Evolutionary conservation across 2,329 filamentous ascomycete genomes (phyloP).

Genomic region (Exophiala aquamarina): DNA sequence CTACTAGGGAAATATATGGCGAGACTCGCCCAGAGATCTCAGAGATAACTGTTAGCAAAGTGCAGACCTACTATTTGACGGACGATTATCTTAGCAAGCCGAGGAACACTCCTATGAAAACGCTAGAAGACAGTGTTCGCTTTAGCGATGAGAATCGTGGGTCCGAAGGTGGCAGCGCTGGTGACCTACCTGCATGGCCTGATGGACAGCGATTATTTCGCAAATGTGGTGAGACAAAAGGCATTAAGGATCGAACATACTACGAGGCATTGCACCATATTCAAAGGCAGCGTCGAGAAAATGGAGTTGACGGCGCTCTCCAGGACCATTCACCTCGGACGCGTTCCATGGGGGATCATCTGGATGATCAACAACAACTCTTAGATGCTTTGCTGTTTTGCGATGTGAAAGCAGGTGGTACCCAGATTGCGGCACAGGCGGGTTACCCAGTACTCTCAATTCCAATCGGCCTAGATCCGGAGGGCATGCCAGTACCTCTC

Average conservation of each 20-base stretch:
- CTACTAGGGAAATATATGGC: constrained; percentile 21
- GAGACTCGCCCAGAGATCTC: constrained; percentile 20
- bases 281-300: constrained; percentile 28
- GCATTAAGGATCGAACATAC: constrained; percentile 29
- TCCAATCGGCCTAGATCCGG: constrained; percentile 32
- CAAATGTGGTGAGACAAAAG: constrained; percentile 20
- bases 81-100: constrained; percentile 22
- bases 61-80: constrained; percentile 27
- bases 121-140: constrained; percentile 24
- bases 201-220: constrained; percentile 28
- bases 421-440: constrained; percentile 36
- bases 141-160: constrained; percentile 25
- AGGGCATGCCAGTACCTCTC: constrained; percentile 28
- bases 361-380: constrained; percentile 6
- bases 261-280: constrained; percentile 30
- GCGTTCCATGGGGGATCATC: background rate
- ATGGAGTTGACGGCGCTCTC: constrained; percentile 34
- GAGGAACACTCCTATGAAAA: constrained; percentile 23
- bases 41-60: constrained; percentile 23
- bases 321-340: background rate
- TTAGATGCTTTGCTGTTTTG: constrained; percentile 33
- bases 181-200: constrained; percentile 30
- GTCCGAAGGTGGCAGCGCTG: constrained; percentile 27
- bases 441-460: constrained; percentile 34
- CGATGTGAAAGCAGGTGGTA: constrained; percentile 31